Evolutionary conservation across 208 protist genomes (phyloP).

Genomic region (Strigomonas galati): DNA sequence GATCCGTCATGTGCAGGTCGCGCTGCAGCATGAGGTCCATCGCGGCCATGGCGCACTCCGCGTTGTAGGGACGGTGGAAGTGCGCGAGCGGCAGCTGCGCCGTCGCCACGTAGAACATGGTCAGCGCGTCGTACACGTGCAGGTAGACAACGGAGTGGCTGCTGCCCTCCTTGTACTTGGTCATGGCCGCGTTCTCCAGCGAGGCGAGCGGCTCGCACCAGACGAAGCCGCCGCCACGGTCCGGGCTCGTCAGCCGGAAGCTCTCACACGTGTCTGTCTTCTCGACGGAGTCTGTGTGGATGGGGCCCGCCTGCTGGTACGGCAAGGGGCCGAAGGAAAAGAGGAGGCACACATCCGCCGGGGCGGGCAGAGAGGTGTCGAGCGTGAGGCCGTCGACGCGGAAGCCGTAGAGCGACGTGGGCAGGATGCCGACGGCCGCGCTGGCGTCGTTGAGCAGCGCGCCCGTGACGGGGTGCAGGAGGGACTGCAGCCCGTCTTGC

Average conservation of each 20-base stretch:
- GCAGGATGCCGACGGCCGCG: conserved; percentile 29
- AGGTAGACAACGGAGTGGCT: conserved; percentile 58
- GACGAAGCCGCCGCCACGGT: conserved; percentile 53
- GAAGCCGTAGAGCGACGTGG: conserved; percentile 61
- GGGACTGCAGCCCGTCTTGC: conserved; percentile 62
- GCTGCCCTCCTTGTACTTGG: conserved; percentile 49
- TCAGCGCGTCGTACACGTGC: conserved; percentile 83
- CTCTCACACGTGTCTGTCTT: conserved; percentile 38
- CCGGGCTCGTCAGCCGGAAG: conserved; percentile 24
- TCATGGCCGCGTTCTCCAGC: conserved; percentile 41
- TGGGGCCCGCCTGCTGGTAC: conserved; percentile 69
- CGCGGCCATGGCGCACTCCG: conserved; percentile 46
- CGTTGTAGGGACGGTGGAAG: conserved; percentile 72
- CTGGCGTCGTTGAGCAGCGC: conserved; percentile 53
- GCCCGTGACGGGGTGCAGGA: conserved; percentile 67
- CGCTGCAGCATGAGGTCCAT: conserved; percentile 71
- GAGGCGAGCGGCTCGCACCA: conserved; percentile 80
- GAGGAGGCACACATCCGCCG: conserved; percentile 68
- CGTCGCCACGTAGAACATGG: conserved; percentile 87
- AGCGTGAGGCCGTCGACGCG: conserved; percentile 85
- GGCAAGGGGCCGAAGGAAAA: conserved; percentile 86
- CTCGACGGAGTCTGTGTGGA: conserved; percentile 51
- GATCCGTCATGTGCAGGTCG: conserved; percentile 73
- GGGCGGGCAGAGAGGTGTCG: conserved; percentile 55
- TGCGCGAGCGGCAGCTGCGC: conserved; percentile 47